Conservation (phyloP, 2,329 filamentous ascomycete genomes). For the Colletotrichum sp. region DNA sequence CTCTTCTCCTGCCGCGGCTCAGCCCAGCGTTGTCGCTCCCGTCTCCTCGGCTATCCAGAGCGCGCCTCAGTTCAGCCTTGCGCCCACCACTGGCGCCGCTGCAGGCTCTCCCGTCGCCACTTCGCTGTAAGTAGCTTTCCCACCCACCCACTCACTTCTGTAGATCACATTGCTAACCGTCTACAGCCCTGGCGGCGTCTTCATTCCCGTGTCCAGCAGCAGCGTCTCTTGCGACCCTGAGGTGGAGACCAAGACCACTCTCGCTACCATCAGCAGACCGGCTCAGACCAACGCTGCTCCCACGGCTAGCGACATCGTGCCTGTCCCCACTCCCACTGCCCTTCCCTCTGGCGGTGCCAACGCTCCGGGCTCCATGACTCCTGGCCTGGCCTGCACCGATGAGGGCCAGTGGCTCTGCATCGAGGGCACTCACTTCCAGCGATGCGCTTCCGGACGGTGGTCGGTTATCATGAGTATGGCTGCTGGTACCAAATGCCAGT, state of each 20-base stretch:
- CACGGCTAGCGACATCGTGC: background rate
- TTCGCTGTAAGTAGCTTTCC: slow-evolving; percentile 28
- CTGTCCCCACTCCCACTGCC: background rate
- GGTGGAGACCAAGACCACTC: slow-evolving; percentile 24
- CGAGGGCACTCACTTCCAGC: slow-evolving; percentile 61
- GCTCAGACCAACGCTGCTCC: slow-evolving; percentile 7
- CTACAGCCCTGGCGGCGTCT: slow-evolving; percentile 47
- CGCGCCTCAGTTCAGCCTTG: background rate
- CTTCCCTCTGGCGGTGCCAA: slow-evolving; percentile 20
- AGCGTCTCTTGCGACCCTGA: slow-evolving; percentile 18
- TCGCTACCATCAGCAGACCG: slow-evolving; percentile 28
- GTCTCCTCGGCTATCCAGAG: background rate
- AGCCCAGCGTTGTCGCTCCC: background rate
- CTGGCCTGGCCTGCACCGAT: slow-evolving; percentile 49
- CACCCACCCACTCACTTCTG: background rate
- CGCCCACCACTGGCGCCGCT: slow-evolving; percentile 10
- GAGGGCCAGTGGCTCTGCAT: slow-evolving; percentile 68
- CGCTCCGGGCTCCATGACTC: slow-evolving; percentile 31
- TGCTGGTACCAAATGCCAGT: slow-evolving; percentile 56
- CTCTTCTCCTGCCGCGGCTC: background rate
- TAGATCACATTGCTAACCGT: slow-evolving; percentile 21
- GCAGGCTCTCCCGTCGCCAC: slow-evolving; percentile 19
- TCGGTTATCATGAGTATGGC: slow-evolving; percentile 53
- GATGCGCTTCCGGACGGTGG: slow-evolving; percentile 66
- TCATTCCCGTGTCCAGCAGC: slow-evolving; percentile 38